Conservation (phyloP, 495 filamentous ascomycete species). For the Neurospora sp. region DNA sequence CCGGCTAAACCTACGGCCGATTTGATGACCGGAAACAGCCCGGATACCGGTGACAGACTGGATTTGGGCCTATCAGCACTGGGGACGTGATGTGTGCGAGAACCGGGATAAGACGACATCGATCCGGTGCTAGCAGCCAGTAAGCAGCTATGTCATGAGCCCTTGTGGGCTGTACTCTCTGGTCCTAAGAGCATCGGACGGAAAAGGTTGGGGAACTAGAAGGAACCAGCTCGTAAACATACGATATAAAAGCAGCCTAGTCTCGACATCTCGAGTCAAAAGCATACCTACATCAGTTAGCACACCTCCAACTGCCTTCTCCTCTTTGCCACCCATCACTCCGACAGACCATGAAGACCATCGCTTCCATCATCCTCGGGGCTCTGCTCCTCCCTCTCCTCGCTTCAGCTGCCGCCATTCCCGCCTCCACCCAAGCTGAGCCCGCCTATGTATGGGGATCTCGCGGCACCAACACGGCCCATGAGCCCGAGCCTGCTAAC, state of each 20-base stretch:
- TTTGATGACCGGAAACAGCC: not conserved
- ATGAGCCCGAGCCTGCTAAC: no score
- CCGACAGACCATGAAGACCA: not conserved
- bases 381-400: not conserved
- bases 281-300: not conserved
- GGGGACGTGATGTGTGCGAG: not conserved
- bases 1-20: not conserved
- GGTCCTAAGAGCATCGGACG: not conserved
- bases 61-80: not conserved
- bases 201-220: not conserved
- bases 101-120: not conserved
- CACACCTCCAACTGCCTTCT: not conserved
- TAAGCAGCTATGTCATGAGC: not conserved
- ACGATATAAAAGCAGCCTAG: not conserved
- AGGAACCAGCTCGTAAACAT: not conserved
- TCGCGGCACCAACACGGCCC: no score
- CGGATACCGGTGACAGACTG: not conserved
- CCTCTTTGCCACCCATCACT: not conserved
- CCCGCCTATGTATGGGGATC: not conserved
- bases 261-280: not conserved
- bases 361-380: not conserved
- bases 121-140: not conserved
- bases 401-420: not conserved
- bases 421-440: not conserved
- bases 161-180: not conserved